Conservation (phyloP, 2,329 filamentous ascomycete species). For the Xylaria sp. region DNA sequence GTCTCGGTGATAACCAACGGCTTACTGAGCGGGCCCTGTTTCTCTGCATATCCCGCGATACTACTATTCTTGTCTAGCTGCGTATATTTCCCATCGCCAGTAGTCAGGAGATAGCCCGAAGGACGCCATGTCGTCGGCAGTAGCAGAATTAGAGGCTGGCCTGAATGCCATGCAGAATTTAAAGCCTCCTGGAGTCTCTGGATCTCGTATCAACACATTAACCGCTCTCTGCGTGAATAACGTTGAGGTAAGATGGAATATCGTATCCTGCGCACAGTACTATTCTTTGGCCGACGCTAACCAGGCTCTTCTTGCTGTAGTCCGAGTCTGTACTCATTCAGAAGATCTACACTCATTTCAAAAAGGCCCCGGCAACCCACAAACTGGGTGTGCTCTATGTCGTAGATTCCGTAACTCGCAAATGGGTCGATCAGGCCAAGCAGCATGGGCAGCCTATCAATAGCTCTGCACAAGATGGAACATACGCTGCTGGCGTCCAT, state of each 20-base stretch:
- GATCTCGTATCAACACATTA: conserved; percentile 87
- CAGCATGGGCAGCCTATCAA: conserved; percentile 83
- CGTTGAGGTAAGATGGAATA: conserved; percentile 76
- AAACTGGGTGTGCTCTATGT: conserved; percentile 99
- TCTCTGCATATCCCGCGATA: conserved; percentile 41
- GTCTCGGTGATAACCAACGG: conserved; percentile 46
- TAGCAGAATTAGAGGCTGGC: conserved; percentile 89
- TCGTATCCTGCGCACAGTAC: conserved; percentile 24
- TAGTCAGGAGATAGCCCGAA: conserved; percentile 39
- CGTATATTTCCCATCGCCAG: conserved; percentile 46
- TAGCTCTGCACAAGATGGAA: conserved; percentile 85
- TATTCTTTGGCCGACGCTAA: conserved; percentile 42
- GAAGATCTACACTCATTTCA: conserved; percentile 97
- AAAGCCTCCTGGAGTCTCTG: conserved; percentile 94
- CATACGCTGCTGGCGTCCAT: conserved; percentile 93
- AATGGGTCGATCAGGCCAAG: conserved; percentile 97
- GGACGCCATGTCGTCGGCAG: conserved; percentile 77
- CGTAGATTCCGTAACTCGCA: conserved; percentile 99
- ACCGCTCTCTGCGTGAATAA: conserved; percentile 89
- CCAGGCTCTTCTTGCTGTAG: conserved; percentile 59
- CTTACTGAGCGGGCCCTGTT: conserved; percentile 37
- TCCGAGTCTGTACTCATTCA: conserved; percentile 94
- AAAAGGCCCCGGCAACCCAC: conserved; percentile 92
- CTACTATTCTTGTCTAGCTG: conserved; percentile 41
- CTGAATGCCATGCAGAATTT: conserved; percentile 91